Evolutionary conservation across 805 yeast species (phyloP).

Genomic region (Pichia nakasei): DNA sequence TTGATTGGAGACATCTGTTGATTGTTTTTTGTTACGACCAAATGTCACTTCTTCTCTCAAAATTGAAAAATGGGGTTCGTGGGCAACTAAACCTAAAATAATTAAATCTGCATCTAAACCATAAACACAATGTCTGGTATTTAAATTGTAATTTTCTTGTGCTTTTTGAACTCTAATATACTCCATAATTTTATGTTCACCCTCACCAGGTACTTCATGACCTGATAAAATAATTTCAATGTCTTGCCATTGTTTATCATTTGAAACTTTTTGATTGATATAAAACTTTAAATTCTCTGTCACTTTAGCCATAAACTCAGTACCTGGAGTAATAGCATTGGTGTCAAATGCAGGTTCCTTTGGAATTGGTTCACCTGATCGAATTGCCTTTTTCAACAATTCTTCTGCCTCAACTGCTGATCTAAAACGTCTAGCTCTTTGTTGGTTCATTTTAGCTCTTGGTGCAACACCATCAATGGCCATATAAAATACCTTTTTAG

Average conservation of each 20-base stretch:
- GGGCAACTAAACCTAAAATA: slow-evolving; percentile 84
- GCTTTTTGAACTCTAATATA: slow-evolving; percentile 73
- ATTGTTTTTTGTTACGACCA: slow-evolving; percentile 38
- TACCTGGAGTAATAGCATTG: slow-evolving; percentile 92
- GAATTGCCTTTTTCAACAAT: slow-evolving; percentile 62
- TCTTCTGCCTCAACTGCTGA: slow-evolving; percentile 90
- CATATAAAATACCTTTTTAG: slow-evolving; percentile 82
- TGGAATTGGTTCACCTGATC: slow-evolving; percentile 66
- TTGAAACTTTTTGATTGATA: slow-evolving; percentile 78
- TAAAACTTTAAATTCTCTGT: slow-evolving; percentile 77
- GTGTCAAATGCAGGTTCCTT: slow-evolving; percentile 84
- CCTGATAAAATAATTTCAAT: slow-evolving; percentile 76
- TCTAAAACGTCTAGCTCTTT: slow-evolving; percentile 90
- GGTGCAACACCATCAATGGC: slow-evolving; percentile 99
- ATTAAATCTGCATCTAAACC: slow-evolving; percentile 96
- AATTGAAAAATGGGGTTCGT: slow-evolving; percentile 92
- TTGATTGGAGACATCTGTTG: slow-evolving; percentile 59
- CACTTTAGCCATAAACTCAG: slow-evolving; percentile 89
- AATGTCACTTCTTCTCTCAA: slow-evolving; percentile 93
- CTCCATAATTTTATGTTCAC: slow-evolving; percentile 96
- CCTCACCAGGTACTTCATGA: slow-evolving; percentile 97
- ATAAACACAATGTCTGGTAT: slow-evolving; percentile 86
- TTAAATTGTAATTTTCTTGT: slow-evolving; percentile 64
- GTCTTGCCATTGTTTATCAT: slow-evolving; percentile 80
- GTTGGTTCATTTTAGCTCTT: slow-evolving; percentile 97